Evolutionary conservation across 108 stramenopile species (phyloP), one percentile per base, ranked within the genome.

Genomic region (Nitzschia sp.): DNA sequence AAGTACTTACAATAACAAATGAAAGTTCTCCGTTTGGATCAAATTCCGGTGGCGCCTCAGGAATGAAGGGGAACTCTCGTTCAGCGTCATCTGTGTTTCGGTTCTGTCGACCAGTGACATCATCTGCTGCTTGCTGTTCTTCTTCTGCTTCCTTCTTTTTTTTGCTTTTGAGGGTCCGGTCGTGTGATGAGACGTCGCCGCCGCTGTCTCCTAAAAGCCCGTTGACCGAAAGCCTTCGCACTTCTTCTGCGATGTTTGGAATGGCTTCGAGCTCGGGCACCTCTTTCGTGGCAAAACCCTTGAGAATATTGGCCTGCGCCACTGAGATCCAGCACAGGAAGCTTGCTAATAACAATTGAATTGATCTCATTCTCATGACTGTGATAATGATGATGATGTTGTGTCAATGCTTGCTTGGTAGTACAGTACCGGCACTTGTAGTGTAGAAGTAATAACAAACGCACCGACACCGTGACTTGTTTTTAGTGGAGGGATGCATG

Each of bases 1-100:
- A 3, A 45, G 28, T 63, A 53, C 65, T 66, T 66, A 66, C 65
- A 66, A 66, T 53, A 26, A 66, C 52, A 35, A 66, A 66, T 8
- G 65, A 66, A 32, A 66, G 33, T 66, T 66, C 65, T 60, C 30
- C 30, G 55, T 22, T 21, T 5, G 23, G 2, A 9, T 38, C 22
- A 17, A 60, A 60, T 17, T 35, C 35, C 19, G 58, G 35, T 19
- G 58, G 19, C 4, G 58, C 33, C 36, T 38, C 58, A 19, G 33
- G 35, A 22, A 31, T 38, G 27, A 21, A 26, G 25, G 55, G 55
- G 30, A 21, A 56, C 13, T 41, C 9, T 13, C 13, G 38, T 6
- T 13, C 38, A 41, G 9, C 38, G 48, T 50, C 19, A 8, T 13
- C 38, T 41, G 11, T 13, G 38, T 41, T 13, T 41, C 13, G 38